Evolutionary conservation across 768 basidiomycete genomes (phyloP).

Genomic region (Pleurotus cornucopiae): DNA sequence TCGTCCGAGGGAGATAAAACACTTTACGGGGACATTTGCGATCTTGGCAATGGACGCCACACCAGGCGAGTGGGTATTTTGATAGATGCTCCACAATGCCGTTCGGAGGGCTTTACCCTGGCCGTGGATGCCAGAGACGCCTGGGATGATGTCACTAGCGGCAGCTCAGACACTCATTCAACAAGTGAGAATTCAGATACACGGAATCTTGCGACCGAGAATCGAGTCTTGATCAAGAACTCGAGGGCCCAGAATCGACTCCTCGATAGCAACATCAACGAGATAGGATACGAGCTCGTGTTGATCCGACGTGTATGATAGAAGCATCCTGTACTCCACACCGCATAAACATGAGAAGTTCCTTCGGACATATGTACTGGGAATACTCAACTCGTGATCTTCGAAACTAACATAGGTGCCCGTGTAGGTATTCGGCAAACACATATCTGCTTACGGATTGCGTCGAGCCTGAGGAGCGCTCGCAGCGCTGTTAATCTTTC

Average conservation of each 20-base stretch:
- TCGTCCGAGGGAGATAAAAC: not conserved
- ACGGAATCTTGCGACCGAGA: not conserved
- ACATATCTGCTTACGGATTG: not conserved
- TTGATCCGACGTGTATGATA: constrained; percentile 3
- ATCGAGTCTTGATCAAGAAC: not conserved
- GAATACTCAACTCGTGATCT: not conserved
- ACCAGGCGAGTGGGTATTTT: not conserved
- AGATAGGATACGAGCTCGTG: not conserved
- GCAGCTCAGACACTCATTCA: not conserved
- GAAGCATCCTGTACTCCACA: constrained; percentile 4
- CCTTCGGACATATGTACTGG: constrained; percentile 1
- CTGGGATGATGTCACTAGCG: not conserved
- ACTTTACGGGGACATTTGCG: not conserved
- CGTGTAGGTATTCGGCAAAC: not conserved
- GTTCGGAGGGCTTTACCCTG: not conserved
- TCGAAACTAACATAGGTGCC: not conserved
- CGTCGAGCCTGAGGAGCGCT: too few relatives aligned
- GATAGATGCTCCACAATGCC: constrained; percentile 5
- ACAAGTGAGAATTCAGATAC: not conserved
- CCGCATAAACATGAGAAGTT: constrained; percentile 3
- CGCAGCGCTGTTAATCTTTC: too few relatives aligned
- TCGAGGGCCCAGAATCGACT: not conserved
- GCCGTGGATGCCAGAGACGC: not conserved
- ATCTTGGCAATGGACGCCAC: not conserved
- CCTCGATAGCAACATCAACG: not conserved